Base-by-base conservation (phyloP, 2,329 filamentous ascomycete genomes). In the Alternaria sp. region DNA sequence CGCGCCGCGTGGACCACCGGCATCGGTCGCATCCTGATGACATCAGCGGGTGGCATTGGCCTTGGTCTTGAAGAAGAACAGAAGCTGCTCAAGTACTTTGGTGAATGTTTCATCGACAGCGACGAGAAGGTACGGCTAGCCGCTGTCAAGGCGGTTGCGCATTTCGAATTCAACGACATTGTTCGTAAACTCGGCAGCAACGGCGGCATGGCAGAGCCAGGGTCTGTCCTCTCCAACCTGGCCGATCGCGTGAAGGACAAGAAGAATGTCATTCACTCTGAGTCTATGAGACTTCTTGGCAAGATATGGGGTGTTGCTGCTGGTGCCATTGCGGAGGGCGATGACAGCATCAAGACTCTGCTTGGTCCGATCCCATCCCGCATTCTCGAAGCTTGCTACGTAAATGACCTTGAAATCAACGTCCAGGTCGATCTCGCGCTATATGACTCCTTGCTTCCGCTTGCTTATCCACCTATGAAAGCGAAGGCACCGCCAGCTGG, bases 231-330 rank as follows among this genome's bases (percentile, higher is more conserved):
- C 14, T 87, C 85, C 54, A 92, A 90, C 62, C 84, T 99, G 26
- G 91, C 92, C 28, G 93, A 97, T 72, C 87, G 95, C 63, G 92
- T 92, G 65, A 92, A 93, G 68, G 96, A 99, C 79, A 89, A 90
- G 62, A 94, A 90, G 74, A 86, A 89, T 13, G 82, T 86, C 40
- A 91, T 99, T 10, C 90, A 94, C 56, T 88, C 91, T 37, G 92
- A 94, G 68, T 93, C 92, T 24, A 96, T 97, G 86, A 89, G 88
- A 50, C 83, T 96, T 8, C 81, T 98, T 1, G 91, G 87, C 10
- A 91, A 89, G 61, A 88, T 98, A 28, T 99, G 95, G 95, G 93
- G 92, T n/a, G 93, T 96, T 17, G 94, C 92, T 11, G 87, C 89
- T 17, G 91, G 92, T 17, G 93, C 97, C 69, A 90, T 99, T 68